Base-by-base conservation (phyloP, 768 basidiomycete species). In the Boletus subcaerulescens region DNA sequence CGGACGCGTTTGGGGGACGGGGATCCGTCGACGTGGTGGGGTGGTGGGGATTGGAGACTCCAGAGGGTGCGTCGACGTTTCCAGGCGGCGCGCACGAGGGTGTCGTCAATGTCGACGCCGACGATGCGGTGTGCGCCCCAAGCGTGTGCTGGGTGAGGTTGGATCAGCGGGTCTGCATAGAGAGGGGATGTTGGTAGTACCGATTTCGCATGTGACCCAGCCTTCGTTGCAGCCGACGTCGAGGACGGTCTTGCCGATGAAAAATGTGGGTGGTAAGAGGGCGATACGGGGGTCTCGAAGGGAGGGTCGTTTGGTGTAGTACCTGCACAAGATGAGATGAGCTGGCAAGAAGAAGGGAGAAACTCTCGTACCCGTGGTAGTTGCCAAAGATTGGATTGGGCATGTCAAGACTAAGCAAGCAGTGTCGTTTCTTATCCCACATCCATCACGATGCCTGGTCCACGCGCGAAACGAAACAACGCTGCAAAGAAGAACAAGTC, bases 221-320 rank as follows among this genome's bases (percentile, higher is more conserved):
- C 93, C 93, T 64, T 91, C 86, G 67, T 95, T 96, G 66, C 90
- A 91, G 1, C 93, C 93, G 0, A 95, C 72, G 69, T 96, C 93
- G 12, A 96, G 77, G 3, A 94, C 86, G 45, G 76, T 73, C 54
- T 81, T 80, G 14, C 70, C 78, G 4, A 55, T 26, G 60, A 93
- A 85, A 33, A 87, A 72, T 2, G 69, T 60, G 4, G 68, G 39
- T 0, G 85, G 85, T 2, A 96, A 72, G 17, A 86, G 71, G 1
- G 78, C 74, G 3, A 96, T 77, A 15, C 93, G 81, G 0, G 81
- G 78, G 66, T 94, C 90, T 33, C 71, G 71, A 1, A 76, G 63
- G 20, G 74, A 76, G 0, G 83, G 85, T 6, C 89, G 80, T 70
- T 89, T 91, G n/a, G 77, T 73, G 73, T 93, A 93, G 65, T 91